Percentiles rank a stretch among this genome's conserved stretches.
phyloP scores from a whole-genome alignment of 495 filamentous ascomycete genomes.

The Xylaria longipes region DNA sequence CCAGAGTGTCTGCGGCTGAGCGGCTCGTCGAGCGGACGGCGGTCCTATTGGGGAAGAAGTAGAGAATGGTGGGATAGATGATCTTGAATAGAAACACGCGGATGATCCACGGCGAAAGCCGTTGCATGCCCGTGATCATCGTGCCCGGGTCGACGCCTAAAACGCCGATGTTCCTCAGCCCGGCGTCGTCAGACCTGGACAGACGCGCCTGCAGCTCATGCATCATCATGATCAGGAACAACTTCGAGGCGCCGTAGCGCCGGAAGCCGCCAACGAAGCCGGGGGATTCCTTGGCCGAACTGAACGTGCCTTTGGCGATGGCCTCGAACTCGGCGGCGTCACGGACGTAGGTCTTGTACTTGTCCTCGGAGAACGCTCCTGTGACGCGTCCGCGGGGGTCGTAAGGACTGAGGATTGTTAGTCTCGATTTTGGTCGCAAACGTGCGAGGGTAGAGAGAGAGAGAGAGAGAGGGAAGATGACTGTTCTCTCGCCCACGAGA shows the following conservation, averaged over 20 bases:
- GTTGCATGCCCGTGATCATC: constrained; percentile 27
- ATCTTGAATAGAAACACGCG: constrained; percentile 21
- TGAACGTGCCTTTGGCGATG: constrained; percentile 41
- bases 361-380: constrained; percentile 13
- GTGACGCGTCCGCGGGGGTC: background rate
- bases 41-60: constrained; percentile 35
- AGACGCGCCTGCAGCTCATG: constrained; percentile 39
- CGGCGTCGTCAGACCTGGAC: constrained; percentile 18
- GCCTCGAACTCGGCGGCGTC: constrained; percentile 25
- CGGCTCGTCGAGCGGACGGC: constrained; percentile 36
- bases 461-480: background rate
- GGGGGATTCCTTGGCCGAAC: constrained; percentile 27
- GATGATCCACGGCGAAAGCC: constrained; percentile 23
- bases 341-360: constrained; percentile 26
- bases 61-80: constrained; percentile 22
- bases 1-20: constrained; percentile 42
- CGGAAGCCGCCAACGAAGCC: constrained; percentile 30
- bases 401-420: background rate
- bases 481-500: no score
- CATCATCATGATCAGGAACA: constrained; percentile 45
- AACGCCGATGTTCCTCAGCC: constrained; percentile 30
- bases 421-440: no score
- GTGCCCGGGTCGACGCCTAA: constrained; percentile 34
- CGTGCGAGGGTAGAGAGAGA: background rate
- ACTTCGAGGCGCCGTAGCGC: constrained; percentile 44